These are phyloP conservation scores for Meyerozyma guilliermondii DNA, from an alignment of 1,139 yeast genomes.

Conservation along the genomic window DNA sequence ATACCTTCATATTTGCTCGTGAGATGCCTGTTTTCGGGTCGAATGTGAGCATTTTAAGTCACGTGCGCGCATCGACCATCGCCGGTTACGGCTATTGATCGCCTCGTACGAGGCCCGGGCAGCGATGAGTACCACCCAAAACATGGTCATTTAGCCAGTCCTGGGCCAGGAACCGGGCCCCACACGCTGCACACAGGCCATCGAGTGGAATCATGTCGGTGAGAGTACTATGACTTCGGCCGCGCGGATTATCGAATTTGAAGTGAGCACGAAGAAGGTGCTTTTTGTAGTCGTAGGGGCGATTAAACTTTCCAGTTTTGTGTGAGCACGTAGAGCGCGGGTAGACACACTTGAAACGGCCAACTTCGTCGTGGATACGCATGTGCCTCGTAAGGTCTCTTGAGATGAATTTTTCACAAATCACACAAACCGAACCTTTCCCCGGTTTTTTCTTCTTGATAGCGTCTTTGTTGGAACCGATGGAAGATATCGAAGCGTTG, in stretches of 20 bases:
- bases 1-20: background rate
- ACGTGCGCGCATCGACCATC: background rate
- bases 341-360: slow-evolving; percentile 42
- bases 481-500: slow-evolving; percentile 7
- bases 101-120: background rate
- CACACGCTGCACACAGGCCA: slow-evolving; percentile 40
- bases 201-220: slow-evolving; percentile 38
- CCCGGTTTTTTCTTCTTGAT: slow-evolving; percentile 26
- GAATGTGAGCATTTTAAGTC: background rate
- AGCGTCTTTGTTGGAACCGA: slow-evolving; percentile 8
- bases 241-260: slow-evolving; percentile 40
- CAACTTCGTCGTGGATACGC: slow-evolving; percentile 44
- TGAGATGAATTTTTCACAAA: slow-evolving; percentile 40
- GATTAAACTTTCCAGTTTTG: slow-evolving; percentile 40
- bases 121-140: slow-evolving; percentile 11
- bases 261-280: slow-evolving; percentile 43
- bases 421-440: slow-evolving; percentile 37
- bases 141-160: slow-evolving; percentile 43
- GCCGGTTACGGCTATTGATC: background rate
- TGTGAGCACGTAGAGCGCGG: slow-evolving; percentile 40
- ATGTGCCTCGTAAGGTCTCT: slow-evolving; percentile 43
- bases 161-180: slow-evolving; percentile 26
- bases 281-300: slow-evolving; percentile 47
- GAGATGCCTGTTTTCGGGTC: background rate
- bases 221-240: slow-evolving; percentile 37